Evolutionary conservation across 306 rosid species (phyloP), one percentile per base, ranked within the genome.

Genomic region (Myrica gale): DNA sequence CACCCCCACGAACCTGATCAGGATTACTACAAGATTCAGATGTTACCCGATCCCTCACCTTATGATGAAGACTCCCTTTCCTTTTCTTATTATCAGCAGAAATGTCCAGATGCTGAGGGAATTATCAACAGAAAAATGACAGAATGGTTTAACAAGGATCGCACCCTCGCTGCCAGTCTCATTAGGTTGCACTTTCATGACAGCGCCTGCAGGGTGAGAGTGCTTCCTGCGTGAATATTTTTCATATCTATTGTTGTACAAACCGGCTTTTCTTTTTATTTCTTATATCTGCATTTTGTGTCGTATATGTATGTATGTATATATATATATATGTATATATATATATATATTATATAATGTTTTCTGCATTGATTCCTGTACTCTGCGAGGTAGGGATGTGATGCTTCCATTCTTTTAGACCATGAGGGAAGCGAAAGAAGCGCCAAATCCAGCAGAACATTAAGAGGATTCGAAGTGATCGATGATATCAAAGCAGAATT

Each of bases 101-200:
- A 69, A 56, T 94, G 98, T 45, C 91, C 95, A 8, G 78, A 88
- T 23, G 86, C 89, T 6, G 97, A 94, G 44, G 73, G 80, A 69
- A 90, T 88, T 52, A 75, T 94, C 8, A 86, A 78, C 57, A 56
- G 13, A 8, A 94, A 91, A 73, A 74, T 90, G 12, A 55, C 52
- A 53, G 74, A 89, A 74, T 87, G 96, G 97, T 58, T 86, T 47
- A 65, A 77, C 1, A 66, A 85, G 63, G 98, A 93, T 63, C 42
- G 23, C 76, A 78, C 88, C 79, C 45, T 91, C 26, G 94, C 88
- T 68, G 87, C 98, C 58, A 79, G 89, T 80, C 87, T 94, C 72
- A 26, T 90, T 13, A 87, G 98, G 81, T 69, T 94, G 72, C 97
- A 90, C 68, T 94, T 94, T 91, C 98, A 91, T 61, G 98, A 94